phyloP scores from a whole-genome alignment of 2,329 filamentous ascomycete species.

The Biscogniauxia marginata region DNA sequence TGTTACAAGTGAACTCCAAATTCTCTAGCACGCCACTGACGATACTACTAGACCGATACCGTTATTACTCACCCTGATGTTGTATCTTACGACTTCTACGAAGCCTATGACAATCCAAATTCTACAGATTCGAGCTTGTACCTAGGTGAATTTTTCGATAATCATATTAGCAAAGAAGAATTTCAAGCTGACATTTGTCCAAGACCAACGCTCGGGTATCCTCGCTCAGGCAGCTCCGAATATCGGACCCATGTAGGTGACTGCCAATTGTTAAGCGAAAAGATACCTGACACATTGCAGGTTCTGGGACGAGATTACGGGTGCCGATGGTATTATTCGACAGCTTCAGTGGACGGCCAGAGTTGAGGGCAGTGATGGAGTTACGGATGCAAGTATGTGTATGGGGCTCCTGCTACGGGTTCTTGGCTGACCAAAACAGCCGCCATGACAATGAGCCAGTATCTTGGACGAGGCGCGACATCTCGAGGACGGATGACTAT shows the following conservation, averaged over 20 bases:
- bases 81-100: constrained; percentile 64
- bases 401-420: background rate
- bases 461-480: constrained; percentile 63
- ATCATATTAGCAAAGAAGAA: background rate
- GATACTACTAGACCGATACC: constrained; percentile 42
- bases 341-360: constrained; percentile 67
- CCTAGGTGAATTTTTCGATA: constrained; percentile 35
- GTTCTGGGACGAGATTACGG: constrained; percentile 57
- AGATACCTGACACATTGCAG: constrained; percentile 17
- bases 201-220: constrained; percentile 52
- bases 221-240: constrained; percentile 65
- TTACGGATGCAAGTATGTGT: constrained; percentile 32
- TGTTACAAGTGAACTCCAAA: background rate
- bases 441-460: constrained; percentile 55
- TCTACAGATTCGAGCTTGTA: constrained; percentile 43
- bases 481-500: constrained; percentile 63
- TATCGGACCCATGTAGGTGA: constrained; percentile 56
- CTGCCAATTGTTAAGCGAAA: background rate
- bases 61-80: constrained; percentile 44
- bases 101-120: constrained; percentile 52
- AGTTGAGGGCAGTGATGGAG: constrained; percentile 55
- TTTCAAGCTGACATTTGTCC: constrained; percentile 10
- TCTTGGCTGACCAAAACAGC: constrained; percentile 29
- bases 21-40: background rate
- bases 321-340: constrained; percentile 58